phyloP scores from a whole-genome alignment of 768 basidiomycete genomes.

The Cubamyces lactineus region DNA sequence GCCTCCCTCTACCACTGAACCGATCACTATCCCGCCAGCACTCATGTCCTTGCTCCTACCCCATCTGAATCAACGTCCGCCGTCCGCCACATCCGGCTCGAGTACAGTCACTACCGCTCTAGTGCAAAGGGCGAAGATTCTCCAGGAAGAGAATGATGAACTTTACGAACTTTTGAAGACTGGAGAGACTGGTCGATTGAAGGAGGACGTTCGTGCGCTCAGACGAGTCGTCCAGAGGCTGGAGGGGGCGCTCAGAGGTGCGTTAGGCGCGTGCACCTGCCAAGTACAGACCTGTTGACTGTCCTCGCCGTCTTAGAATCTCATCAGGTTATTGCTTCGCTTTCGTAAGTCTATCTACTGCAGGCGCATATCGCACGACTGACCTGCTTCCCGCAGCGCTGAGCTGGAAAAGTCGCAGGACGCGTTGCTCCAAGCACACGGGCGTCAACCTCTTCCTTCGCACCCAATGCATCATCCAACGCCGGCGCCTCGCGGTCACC shows the following conservation, averaged over 20 bases:
- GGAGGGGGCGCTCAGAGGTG: slow-evolving; percentile 79
- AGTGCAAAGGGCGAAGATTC: slow-evolving; percentile 67
- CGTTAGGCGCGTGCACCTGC: slow-evolving; percentile 23
- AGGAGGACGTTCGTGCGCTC: slow-evolving; percentile 78
- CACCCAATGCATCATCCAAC: slow-evolving; percentile 21
- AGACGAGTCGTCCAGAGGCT: slow-evolving; percentile 68
- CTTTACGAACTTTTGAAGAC: slow-evolving; percentile 74
- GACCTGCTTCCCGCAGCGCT: slow-evolving; percentile 45
- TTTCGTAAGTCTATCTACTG: slow-evolving; percentile 60
- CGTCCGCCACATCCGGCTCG: slow-evolving; percentile 30
- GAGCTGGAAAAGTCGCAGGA: slow-evolving; percentile 82
- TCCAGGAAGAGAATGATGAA: slow-evolving; percentile 90
- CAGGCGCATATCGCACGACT: neutral
- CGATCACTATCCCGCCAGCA: slow-evolving; percentile 71
- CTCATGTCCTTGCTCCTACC: slow-evolving; percentile 70
- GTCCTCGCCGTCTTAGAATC: slow-evolving; percentile 56
- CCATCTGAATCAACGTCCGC: slow-evolving; percentile 54
- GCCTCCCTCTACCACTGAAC: slow-evolving; percentile 58
- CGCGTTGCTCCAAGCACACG: slow-evolving; percentile 48
- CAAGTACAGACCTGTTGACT: slow-evolving; percentile 7
- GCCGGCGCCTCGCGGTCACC: slow-evolving; percentile 52
- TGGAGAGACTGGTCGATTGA: slow-evolving; percentile 78
- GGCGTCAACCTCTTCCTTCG: slow-evolving; percentile 41
- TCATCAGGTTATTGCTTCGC: slow-evolving; percentile 65
- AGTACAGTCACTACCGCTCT: slow-evolving; percentile 74